Base-by-base conservation (phyloP, 805 yeast genomes). In the Dipodascus albidus region DNA sequence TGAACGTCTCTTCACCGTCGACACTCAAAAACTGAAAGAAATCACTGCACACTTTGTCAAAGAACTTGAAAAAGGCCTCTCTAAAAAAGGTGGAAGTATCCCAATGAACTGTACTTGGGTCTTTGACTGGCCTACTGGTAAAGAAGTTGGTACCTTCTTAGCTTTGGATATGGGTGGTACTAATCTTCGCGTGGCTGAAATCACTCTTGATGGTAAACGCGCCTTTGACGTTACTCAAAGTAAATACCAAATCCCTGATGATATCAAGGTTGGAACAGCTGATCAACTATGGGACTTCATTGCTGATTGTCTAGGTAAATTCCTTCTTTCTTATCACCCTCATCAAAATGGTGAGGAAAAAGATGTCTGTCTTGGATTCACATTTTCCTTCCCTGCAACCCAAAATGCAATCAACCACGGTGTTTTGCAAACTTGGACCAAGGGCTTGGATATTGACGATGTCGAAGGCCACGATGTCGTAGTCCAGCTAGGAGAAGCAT, bases 41-140 rank as follows among this genome's bases (percentile, higher is more conserved):
- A 81, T 91, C 69, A 81, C 87, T 51, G 76, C 78, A 50, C 95
- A 84, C 65, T 91, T 91, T 70, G 78, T 84, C 53, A 55, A 67
- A 23, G 98, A 91, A 71, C 79, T 91, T 62, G 80, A 82, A 58
- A 85, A 85, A 69, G 97, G 97, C 56, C 76, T 85, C 60, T 75
- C 83, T 59, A 33, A 58, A 50, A 59, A 58, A 48, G 68, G 68
- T 15, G 67, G 67, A 21, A 56, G 58, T 38, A 64, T 64, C 53
- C 98, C 99, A 57, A 91, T 91, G 98, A 89, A 85, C 66, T 96
- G 96, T 50, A 87, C 95, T 57, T 91, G 97, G 97, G 97, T 91
- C 53, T 74, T 89, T 77, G 95, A 85, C 64, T 85, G 75, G 74
- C 97, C 98, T 59, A 83, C 91, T 51, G 99, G 99, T 59, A 73